Evolutionary conservation across 148 eudicot species (phyloP), one percentile per base, ranked within the genome.

Genomic region (Hydrangea macrophylla): DNA sequence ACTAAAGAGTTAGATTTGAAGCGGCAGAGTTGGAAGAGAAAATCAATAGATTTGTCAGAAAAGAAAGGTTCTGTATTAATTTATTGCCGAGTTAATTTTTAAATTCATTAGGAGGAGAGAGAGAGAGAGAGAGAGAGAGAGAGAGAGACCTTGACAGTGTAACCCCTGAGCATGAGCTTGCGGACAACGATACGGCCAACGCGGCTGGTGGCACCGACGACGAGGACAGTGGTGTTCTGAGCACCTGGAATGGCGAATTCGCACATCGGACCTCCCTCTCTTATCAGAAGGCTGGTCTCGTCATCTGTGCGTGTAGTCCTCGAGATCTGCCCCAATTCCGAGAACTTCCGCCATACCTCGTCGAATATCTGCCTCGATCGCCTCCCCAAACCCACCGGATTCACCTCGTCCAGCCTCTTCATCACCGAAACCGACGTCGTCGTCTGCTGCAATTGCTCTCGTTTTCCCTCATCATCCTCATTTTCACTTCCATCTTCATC

Each of bases 151-250:
- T 93, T 93, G 73, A 93, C 98, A 32, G 79, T 73, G 81, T 93
- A 93, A 27, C 98, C 98, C 63, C 98, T 81, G 65, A 93, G 95
- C 98, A 93, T 93, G 68, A 93, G 98, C 77, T 93, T 93, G 18
- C 98, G 81, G 65, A 93, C 90, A 23, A 93, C 97, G 33, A 93
- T 87, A 32, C 97, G 85, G 22, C 98, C 98, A 22, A 90, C 95
- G 11, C 98, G 90, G 75, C 98, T 90, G 45, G 96, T 93, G 42
- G 98, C 98, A 53, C 98, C 98, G 12, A 88, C 92, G 3, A 93
- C 98, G 45, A 93, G 96, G 58, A 93, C 91, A 33, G 90, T 90
- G 35, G 97, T 93, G 58, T 90, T 93, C 84, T 90, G 98, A 58
- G 98, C 98, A 18, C 95, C 98, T 45, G 98, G 98, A 51, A 88